phyloP scores from a whole-genome alignment of 2,329 filamentous ascomycete species.

The Huntiella omanensis region DNA sequence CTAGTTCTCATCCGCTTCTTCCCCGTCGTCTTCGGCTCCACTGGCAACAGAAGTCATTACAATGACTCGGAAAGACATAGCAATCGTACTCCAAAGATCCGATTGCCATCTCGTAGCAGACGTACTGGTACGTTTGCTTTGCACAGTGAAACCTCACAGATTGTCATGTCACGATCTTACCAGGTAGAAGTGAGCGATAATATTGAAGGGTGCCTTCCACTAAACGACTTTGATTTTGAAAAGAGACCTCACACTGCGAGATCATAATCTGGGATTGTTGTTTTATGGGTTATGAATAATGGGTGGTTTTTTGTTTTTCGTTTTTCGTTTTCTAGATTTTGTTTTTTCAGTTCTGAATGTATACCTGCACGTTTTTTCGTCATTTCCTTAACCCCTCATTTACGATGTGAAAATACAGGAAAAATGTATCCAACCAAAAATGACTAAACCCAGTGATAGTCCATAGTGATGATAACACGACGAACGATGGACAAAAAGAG shows the following conservation, averaged over 20 bases:
- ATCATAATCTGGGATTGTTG: background rate
- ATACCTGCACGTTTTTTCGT: background rate
- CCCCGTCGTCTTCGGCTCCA: slow-evolving; percentile 11
- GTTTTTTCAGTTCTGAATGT: background rate
- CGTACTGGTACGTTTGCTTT: background rate
- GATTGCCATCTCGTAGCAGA: background rate
- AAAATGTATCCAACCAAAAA: background rate
- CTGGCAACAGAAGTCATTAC: background rate
- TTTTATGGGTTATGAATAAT: background rate
- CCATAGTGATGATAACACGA: no score
- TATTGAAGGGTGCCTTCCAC: background rate
- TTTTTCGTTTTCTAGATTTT: background rate
- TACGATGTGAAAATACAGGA: no score
- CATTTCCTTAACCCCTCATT: no score
- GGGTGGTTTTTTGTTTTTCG: background rate
- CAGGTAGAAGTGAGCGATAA: slow-evolving; percentile 1
- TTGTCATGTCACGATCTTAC: slow-evolving; percentile 7
- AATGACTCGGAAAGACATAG: background rate
- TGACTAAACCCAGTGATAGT: background rate
- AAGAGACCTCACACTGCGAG: background rate
- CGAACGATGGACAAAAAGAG: background rate
- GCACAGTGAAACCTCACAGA: slow-evolving; percentile 2
- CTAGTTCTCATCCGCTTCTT: slow-evolving; percentile 14
- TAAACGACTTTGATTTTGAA: background rate
- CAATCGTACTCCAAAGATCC: background rate